phyloP scores from a whole-genome alignment of 1,139 yeast genomes.

The Protomyces inundatus region DNA sequence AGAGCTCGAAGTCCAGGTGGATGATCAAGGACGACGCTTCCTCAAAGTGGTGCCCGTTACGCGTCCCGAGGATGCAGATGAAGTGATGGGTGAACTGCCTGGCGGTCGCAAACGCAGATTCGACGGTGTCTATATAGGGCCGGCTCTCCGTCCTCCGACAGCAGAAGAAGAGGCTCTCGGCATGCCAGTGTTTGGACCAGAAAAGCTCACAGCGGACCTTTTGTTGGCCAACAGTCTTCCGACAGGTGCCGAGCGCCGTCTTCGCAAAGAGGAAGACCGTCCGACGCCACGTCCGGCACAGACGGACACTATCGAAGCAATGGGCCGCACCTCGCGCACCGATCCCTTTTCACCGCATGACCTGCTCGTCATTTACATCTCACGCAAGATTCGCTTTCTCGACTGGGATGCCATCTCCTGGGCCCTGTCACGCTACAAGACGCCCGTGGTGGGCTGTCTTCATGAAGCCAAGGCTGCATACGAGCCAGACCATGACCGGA shows the following conservation, averaged over 20 bases:
- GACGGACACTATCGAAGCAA: not conserved
- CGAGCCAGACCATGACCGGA: conserved; percentile 15
- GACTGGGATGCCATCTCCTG: conserved; percentile 25
- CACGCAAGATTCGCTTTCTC: conserved; percentile 14
- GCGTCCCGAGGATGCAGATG: not conserved
- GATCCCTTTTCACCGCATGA: conserved; percentile 19
- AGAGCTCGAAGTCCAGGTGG: not conserved
- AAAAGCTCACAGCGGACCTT: not conserved
- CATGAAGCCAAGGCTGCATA: conserved; percentile 7
- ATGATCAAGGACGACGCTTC: not conserved
- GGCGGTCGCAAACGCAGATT: not conserved
- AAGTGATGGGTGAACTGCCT: not conserved
- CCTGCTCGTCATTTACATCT: conserved; percentile 14
- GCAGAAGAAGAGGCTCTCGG: not conserved
- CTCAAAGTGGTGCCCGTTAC: not conserved
- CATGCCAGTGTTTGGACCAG: not conserved
- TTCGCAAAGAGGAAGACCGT: not conserved
- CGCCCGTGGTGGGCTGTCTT: conserved; percentile 15
- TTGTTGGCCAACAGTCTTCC: not conserved
- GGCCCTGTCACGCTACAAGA: conserved; percentile 22
- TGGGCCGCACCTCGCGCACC: conserved; percentile 2
- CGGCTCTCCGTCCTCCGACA: not conserved
- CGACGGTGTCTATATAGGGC: not conserved
- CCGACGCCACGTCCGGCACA: not conserved
- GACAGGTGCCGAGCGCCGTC: not conserved